Evolutionary conservation across 2,329 filamentous ascomycete genomes (phyloP), one percentile per base, ranked within the genome.

Genomic region (Fusarium drepaniforme): DNA sequence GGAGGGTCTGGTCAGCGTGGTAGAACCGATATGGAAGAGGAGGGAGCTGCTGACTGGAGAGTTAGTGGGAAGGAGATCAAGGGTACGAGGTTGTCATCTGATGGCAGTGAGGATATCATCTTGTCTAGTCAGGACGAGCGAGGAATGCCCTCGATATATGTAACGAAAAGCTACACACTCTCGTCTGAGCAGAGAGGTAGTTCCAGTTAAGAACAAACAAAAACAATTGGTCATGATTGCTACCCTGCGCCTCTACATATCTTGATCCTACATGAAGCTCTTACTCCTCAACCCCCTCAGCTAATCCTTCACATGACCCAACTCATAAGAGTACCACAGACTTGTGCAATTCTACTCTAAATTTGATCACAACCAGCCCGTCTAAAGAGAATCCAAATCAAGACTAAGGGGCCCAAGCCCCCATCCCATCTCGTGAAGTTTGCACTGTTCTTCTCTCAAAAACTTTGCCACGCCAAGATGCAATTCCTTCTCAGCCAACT

Each of bases 41-140:
- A 56, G 7, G 28, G 28, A 2, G 30, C 28, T 56, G 28, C 49
- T 33, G 49, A 56, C 28, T 56, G 49, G 49, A 56, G 21, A 18
- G 60, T 49, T 2, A 49, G 60, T 15, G 42, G 42, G 8, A 63
- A 63, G 30, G 60, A 63, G 8, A 16, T 51, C 2, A 63, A 28
- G 7, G 60, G 42, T 1, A 63, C 60, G 2, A 63, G 60, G 42
- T 8, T 63, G 30, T 63, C 60, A 16, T 63, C 60, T 11, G 60
- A 63, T 63, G 60, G 60, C 2, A 63, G 60, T 16, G 60, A 63
- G 60, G 60, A 63, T 28, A 49, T 63, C 7, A 63, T 63, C 35
- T n/a, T 56, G 49, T 56, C 49, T 4, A 33, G 12, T 33, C 21
- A n/a, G 4, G 49, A 56, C 1, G 49, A 56, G 12, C 49, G 28